Conservation (phyloP, 768 basidiomycete species). For the Steccherinum ochraceum region DNA sequence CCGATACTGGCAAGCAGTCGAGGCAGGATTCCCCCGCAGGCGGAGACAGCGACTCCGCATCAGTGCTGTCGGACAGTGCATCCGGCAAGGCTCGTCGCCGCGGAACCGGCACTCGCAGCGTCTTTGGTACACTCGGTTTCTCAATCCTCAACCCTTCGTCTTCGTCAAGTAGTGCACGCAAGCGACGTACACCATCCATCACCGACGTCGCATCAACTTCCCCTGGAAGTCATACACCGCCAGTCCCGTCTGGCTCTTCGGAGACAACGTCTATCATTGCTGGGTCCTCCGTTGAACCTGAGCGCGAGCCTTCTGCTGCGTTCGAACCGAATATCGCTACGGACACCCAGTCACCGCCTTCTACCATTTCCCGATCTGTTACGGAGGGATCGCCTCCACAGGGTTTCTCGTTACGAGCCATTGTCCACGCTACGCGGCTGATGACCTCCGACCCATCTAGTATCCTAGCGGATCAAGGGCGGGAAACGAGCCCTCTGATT, state of each 20-base stretch:
- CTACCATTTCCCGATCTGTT: neutral
- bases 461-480: conserved; percentile 66
- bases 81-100: conserved; percentile 7
- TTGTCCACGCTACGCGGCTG: conserved; percentile 78
- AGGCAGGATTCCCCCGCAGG: neutral
- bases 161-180: conserved; percentile 1
- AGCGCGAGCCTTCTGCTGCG: neutral
- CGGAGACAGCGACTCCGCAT: neutral
- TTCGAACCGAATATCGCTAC: neutral
- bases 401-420: conserved; percentile 66
- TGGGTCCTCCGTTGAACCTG: neutral
- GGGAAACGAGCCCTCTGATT: conserved; percentile 56
- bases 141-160: conserved; percentile 53
- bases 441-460: conserved; percentile 77
- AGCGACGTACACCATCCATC: conserved; percentile 15
- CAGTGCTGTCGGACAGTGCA: neutral
- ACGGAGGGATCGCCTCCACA: conserved; percentile 34
- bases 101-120: conserved; percentile 50
- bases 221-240: neutral
- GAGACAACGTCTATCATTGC: neutral
- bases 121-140: conserved; percentile 68
- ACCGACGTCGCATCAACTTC: conserved; percentile 12
- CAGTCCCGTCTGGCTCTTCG: neutral
- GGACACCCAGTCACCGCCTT: neutral
- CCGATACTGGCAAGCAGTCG: neutral